Percentiles rank a stretch among this genome's conserved stretches.
Evolutionary conservation across 768 basidiomycete genomes (phyloP).

Genomic region (Phlebiopsis flavidoalba): DNA sequence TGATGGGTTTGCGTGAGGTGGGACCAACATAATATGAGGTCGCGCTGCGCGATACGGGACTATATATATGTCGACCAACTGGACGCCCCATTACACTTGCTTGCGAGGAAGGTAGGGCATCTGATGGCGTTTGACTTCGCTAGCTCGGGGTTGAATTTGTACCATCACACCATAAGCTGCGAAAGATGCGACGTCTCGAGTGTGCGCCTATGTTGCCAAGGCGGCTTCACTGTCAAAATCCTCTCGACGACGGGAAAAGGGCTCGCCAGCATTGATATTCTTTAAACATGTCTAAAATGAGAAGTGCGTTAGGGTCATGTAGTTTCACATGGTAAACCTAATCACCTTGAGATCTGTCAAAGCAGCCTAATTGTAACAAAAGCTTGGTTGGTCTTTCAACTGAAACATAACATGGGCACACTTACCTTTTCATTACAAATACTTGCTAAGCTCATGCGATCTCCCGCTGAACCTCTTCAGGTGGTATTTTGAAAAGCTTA

Average conservation of each 20-base stretch:
- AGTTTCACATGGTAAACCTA: neutral
- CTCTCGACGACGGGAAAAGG: conserved; percentile 81
- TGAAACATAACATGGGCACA: neutral
- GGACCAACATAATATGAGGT: conserved; percentile 17
- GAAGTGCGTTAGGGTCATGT: conserved; percentile 5
- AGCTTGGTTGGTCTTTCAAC: neutral
- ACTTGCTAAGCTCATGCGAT: conserved; percentile 57
- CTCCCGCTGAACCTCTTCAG: conserved; percentile 65
- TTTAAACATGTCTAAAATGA: conserved; percentile 77
- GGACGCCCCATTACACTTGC: conserved; percentile 41
- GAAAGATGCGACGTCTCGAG: conserved; percentile 80
- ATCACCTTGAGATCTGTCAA: conserved; percentile 79
- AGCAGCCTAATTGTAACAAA: conserved; percentile 54
- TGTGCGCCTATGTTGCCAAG: conserved; percentile 79
- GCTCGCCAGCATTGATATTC: conserved; percentile 77
- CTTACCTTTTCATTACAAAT: conserved; percentile 76
- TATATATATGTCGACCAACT: conserved; percentile 59
- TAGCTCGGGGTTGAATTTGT: conserved; percentile 78
- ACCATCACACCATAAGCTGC: conserved; percentile 88
- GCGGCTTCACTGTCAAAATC: conserved; percentile 83
- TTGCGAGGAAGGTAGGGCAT: conserved; percentile 31
- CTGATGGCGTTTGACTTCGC: conserved; percentile 72
- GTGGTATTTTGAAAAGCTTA: conserved; percentile 68
- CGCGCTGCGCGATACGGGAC: conserved; percentile 22
- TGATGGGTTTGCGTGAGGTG: conserved; percentile 47